phyloP scores from a whole-genome alignment of 352 stramenopile genomes.

The Globisporangium mamillatum region DNA sequence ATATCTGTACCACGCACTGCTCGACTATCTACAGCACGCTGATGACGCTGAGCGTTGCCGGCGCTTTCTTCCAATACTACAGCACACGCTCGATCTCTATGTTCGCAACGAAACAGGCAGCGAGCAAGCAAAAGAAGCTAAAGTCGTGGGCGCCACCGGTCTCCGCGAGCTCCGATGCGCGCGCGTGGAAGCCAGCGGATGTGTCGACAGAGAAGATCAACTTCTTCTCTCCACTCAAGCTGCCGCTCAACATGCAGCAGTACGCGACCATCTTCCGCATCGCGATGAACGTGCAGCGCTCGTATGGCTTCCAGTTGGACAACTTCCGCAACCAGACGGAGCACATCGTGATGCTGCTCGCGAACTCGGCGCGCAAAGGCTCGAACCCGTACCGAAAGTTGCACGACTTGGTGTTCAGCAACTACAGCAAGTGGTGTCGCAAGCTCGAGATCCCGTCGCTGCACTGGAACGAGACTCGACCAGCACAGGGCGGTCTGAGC shows the following conservation, averaged over 20 bases:
- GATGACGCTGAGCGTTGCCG: slow-evolving; percentile 30
- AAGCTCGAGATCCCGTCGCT: slow-evolving; percentile 76
- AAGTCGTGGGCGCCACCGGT: slow-evolving; percentile 39
- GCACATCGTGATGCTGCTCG: slow-evolving; percentile 95
- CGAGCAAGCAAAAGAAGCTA: slow-evolving; percentile 18
- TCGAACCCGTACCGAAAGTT: slow-evolving; percentile 81
- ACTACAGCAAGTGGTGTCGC: slow-evolving; percentile 88
- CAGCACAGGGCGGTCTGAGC: slow-evolving; percentile 77
- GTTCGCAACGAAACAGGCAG: slow-evolving; percentile 26
- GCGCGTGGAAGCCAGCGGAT: slow-evolving; percentile 56
- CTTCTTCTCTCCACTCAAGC: slow-evolving; percentile 70
- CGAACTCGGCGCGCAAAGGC: slow-evolving; percentile 87
- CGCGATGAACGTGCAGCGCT: slow-evolving; percentile 82
- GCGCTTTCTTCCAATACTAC: slow-evolving; percentile 52
- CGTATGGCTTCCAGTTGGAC: slow-evolving; percentile 81
- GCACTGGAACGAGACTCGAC: slow-evolving; percentile 63
- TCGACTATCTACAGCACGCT: slow-evolving; percentile 63
- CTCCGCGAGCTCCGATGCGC: slow-evolving; percentile 76
- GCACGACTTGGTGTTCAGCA: slow-evolving; percentile 81
- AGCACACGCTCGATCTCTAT: slow-evolving; percentile 29
- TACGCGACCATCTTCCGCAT: slow-evolving; percentile 82
- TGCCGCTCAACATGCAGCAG: slow-evolving; percentile 82
- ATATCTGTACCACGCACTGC: slow-evolving; percentile 60
- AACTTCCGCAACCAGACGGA: slow-evolving; percentile 96
- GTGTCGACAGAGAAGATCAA: slow-evolving; percentile 53